Evolutionary conservation across 2,329 filamentous ascomycete genomes (phyloP), one percentile per base, ranked within the genome.

Genomic region (Colletotrichum sp.): DNA sequence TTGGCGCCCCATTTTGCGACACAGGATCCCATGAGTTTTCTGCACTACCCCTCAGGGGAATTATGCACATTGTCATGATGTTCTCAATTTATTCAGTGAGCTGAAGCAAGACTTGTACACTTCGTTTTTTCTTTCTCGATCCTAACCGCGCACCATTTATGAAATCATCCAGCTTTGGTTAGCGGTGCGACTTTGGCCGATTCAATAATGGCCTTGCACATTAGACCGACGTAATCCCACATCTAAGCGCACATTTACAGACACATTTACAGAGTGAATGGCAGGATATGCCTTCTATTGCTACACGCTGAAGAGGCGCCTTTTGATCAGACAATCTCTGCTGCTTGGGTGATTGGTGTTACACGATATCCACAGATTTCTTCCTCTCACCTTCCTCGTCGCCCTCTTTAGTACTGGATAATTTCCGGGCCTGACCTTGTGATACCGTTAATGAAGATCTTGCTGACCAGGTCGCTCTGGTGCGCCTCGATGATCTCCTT

Each of bases 401-500:
- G 28, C 28, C 25, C n/a, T 55, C 22, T 70, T 36, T 64, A 68
- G 22, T 71, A n/a, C 77, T 89, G 80, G 25, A 86, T 87, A 13
- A 83, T 75, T 8, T 81, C 69, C 9, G 83, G 85, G 1, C 84
- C 85, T 19, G 78, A 76, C 36, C 81, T 81, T 57, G 82, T 78
- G 22, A 85, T 60, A 52, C 87, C 87, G 39, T 87, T 83, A 76
- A 91, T 81, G 36, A 84, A 84, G n/a, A 91, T 82, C 67, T 82
- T 84, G 79, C 86, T 86, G 68, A 88, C 83, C 75, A 94, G 81
- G 83, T 95, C 94, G 81, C 90, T 93, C 87, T 93, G 90, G 81
- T 98, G 96, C 79, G 89, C 86, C 82, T 88, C 86, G 81, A 98
- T 90, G 82, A 98, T 92, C 83, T 91, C 90, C 84, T 93, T 90